These are phyloP conservation scores for Cryptococcus wingfieldii DNA, from an alignment of 1,284 basidiomycete genomes.

Conservation along the genomic window DNA sequence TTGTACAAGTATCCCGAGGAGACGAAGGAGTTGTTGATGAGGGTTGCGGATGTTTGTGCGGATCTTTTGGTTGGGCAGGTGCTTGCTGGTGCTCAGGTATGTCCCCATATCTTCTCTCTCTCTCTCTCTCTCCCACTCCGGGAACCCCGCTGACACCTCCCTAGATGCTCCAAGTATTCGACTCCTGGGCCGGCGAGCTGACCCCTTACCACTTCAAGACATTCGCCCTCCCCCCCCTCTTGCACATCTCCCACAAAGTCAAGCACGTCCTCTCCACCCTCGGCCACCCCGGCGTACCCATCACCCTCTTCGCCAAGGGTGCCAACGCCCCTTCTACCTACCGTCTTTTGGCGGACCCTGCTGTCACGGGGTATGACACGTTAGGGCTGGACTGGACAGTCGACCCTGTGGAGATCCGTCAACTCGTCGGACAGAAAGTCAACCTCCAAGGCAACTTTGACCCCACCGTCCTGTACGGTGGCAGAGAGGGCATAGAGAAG, in stretches of 20 bases:
- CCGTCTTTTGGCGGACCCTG: conserved; percentile 33
- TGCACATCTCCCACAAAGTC: conserved; percentile 55
- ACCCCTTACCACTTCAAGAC: conserved; percentile 74
- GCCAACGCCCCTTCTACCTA: conserved; percentile 59
- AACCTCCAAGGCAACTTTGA: conserved; percentile 95
- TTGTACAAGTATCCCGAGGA: conserved; percentile 80
- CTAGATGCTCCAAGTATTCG: conserved; percentile 89
- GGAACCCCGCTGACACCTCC: neutral
- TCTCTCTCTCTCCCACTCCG: neutral
- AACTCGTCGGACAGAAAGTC: conserved; percentile 58
- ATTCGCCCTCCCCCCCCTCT: conserved; percentile 53
- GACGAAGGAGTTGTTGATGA: conserved; percentile 66
- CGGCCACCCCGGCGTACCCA: conserved; percentile 61
- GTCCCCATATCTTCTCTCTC: neutral
- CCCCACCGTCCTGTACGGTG: conserved; percentile 81
- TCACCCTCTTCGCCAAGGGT: conserved; percentile 90
- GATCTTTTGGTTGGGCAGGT: conserved; percentile 86
- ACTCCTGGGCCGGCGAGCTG: conserved; percentile 89
- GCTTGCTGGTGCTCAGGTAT: conserved; percentile 84
- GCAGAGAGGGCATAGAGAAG: conserved; percentile 76
- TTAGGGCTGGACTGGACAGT: conserved; percentile 86
- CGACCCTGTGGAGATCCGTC: conserved; percentile 65
- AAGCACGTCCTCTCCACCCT: conserved; percentile 58
- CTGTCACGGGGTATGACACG: conserved; percentile 70
- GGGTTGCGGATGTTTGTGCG: conserved; percentile 77